Base-by-base conservation (phyloP, 768 basidiomycete species). In the Podaxis sp. region DNA sequence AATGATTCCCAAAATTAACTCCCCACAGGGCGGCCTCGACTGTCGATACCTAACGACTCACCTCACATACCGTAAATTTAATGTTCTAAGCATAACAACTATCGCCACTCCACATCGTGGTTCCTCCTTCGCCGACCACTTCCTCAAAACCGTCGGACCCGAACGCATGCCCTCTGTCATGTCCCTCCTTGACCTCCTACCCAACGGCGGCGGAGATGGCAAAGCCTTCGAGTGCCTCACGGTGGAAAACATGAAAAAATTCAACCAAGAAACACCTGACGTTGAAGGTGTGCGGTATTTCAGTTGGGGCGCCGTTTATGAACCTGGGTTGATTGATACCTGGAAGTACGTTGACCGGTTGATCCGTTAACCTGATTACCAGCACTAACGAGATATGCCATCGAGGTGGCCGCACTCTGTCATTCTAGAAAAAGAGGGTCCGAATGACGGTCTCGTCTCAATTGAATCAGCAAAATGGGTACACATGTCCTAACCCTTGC, bases 51-150 rank as follows among this genome's bases (percentile, higher is more conserved):
- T 95, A 23, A 91, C 95, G 1, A 86, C 93, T 47, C 81, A 81
- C 55, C 82, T 98, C 54, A 86, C 84, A 38, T 73, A 86, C 25
- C 87, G 87, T 50, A 85, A 83, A 28, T 98, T 97, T 75, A 78
- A 77, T 32, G 89, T 97, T 32, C 81, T 91, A 52, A 93, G 89
- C 23, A 80, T 98, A 59, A 98, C 96, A 2, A 98, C 95, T 9
- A 93, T 99, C 70, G 90, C 94, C 25, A 91, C 94, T 0, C 97
- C 97, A 1, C 97, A 99, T 66, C 87, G 91, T 42, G 97, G 97
- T 5, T 95, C 94, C 23, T 79, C 89, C 1, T 98, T 98, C 65
- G 96, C 96, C 1, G 91, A 96, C 71, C 91, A 93, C 71, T 92
- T 95, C 70, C 82, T 96, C 50, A 76, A 81, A 10, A 83, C 86